Evolutionary conservation across 306 rosid genomes (phyloP).

Genomic region (Citrullus mucosospermus): DNA sequence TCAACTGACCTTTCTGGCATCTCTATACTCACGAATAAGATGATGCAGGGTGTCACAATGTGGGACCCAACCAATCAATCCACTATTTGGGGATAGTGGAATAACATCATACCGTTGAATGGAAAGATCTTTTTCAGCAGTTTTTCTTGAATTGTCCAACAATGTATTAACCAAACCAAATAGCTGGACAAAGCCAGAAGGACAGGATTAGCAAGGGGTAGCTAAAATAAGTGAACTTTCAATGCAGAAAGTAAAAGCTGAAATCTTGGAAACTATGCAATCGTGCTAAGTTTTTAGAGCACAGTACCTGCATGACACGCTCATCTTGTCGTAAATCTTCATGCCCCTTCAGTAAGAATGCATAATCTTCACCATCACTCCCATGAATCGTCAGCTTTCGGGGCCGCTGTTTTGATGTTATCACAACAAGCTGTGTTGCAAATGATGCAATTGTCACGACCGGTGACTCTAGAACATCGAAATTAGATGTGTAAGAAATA

Average conservation of each 20-base stretch:
- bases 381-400: conserved; percentile 91
- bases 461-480: conserved; percentile 44
- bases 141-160: conserved; percentile 73
- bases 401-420: conserved; percentile 94
- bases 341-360: conserved; percentile 94
- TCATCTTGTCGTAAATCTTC: conserved; percentile 99
- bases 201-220: neutral
- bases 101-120: conserved; percentile 80
- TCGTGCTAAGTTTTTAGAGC: neutral
- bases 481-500: neutral
- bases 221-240: neutral
- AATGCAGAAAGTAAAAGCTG: neutral
- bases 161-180: conserved; percentile 96
- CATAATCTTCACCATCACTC: conserved; percentile 88
- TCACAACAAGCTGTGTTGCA: conserved; percentile 86
- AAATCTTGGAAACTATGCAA: neutral
- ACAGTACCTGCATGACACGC: conserved; percentile 91
- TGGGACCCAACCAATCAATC: conserved; percentile 97
- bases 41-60: conserved; percentile 84
- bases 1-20: conserved; percentile 78
- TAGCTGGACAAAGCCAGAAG: conserved; percentile 38
- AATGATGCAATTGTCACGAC: conserved; percentile 88
- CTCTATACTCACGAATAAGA: conserved; percentile 85
- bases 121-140: conserved; percentile 72
- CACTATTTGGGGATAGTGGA: conserved; percentile 96